Evolutionary conservation across 495 filamentous ascomycete genomes (phyloP).

Genomic region (Aspergillus incahuasiensis): DNA sequence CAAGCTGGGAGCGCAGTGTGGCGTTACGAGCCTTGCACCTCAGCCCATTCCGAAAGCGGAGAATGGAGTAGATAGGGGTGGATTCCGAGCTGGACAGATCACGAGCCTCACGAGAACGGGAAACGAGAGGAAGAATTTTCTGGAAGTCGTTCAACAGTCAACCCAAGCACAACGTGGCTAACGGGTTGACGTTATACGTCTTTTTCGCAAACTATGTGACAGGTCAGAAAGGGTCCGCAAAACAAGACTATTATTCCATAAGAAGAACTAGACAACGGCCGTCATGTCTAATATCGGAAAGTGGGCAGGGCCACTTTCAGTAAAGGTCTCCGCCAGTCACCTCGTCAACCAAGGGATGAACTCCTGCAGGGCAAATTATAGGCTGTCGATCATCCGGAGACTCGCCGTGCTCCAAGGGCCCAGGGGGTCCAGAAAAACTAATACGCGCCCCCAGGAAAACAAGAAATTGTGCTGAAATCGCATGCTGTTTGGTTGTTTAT

Average conservation of each 20-base stretch:
- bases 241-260: not conserved
- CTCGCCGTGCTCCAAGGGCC: not conserved
- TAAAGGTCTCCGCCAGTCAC: not conserved
- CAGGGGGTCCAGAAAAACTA: not conserved
- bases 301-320: not conserved
- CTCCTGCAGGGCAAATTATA: conserved; percentile 14
- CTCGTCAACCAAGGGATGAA: not conserved
- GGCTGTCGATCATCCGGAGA: conserved; percentile 16
- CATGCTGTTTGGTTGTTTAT: conserved; percentile 4
- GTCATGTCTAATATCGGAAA: conserved; percentile 12
- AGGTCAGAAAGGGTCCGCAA: not conserved
- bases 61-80: not conserved
- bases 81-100: not conserved
- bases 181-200: not conserved
- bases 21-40: not conserved
- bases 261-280: conserved; percentile 10
- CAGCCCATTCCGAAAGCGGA: not conserved
- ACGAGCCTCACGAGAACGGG: not conserved
- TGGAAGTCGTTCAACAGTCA: not conserved
- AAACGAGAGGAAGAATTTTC: not conserved
- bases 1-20: not conserved
- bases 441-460: no score
- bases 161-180: not conserved
- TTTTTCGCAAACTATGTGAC: no score
- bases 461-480: not conserved